Base-by-base conservation (phyloP, 192 early-diverging fungal genomes). In the Endogone sp. region DNA sequence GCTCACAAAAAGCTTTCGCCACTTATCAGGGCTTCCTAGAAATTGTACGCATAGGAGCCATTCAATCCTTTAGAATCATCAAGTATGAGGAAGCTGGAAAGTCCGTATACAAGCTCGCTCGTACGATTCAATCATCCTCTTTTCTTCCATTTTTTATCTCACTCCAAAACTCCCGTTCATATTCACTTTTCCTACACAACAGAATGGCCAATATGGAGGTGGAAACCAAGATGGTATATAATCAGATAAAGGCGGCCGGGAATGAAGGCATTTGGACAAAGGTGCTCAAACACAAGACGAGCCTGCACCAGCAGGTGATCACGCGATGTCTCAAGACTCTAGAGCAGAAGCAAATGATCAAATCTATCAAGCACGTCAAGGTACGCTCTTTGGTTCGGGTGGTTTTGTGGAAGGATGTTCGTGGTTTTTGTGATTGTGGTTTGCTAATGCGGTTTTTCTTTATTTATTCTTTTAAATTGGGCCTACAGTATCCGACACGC, bases 311-410 rank as follows among this genome's bases (percentile, higher is more conserved):
- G 37, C 80, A 88, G 63, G 85, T 93, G 10, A 87, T 96, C 30
- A 92, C 81, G 44, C 89, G 91, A 56, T 82, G 85, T 64, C 81
- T 97, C 29, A 93, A 94, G 70, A 77, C 62, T 13, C 82, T 98
- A 24, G 95, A 98, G 70, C 89, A 90, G 69, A 89, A 86, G 60
- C 79, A 82, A 65, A 68, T 94, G 44, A 94, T 97, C 56, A 97
- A 97, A 74, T 79, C 86, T 20, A 84, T 96, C 66, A 96, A 96
- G 68, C 89, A 91, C 13, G 90, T 97, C 73, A 97, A 98, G 78
- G 87, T 91, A 65, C 62, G 71, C 26, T 22, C 13, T 20, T 2
- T 27, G 22, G 25, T 30, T 63, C 2, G 2, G 32, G n/a, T 66
- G 21, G 30, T 10, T n/a, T n/a, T n/a, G n/a, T n/a, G n/a, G n/a